Percentiles rank a stretch among this genome's conserved stretches.
Evolutionary conservation across 441 rosid species (phyloP).

Genomic region (Biscutella auriculata): DNA sequence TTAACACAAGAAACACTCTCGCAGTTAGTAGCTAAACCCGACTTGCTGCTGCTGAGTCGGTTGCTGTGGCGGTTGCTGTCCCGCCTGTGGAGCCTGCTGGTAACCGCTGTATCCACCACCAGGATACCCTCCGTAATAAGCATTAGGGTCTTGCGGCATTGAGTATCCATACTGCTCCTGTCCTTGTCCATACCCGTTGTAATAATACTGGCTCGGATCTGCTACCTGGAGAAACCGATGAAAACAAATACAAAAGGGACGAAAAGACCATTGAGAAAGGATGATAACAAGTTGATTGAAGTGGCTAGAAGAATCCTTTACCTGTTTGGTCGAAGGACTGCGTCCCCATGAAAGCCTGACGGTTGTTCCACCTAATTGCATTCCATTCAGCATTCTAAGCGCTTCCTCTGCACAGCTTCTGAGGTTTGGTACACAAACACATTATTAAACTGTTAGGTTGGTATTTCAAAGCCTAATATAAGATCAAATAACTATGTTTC

Average conservation of each 20-base stretch:
- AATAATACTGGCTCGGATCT: constrained; percentile 53
- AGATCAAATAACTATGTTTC: not conserved
- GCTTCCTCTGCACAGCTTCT: constrained; percentile 94
- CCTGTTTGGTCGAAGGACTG: constrained; percentile 82
- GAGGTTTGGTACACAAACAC: constrained; percentile 10
- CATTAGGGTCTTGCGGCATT: constrained; percentile 59
- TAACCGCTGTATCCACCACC: constrained; percentile 32
- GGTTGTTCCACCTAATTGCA: constrained; percentile 62
- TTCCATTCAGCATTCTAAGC: constrained; percentile 50
- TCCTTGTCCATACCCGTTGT: constrained; percentile 57
- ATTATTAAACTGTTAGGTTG: not conserved
- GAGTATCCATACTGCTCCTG: constrained; percentile 70
- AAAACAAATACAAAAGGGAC: too few relatives aligned
- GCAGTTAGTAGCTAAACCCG: constrained; percentile 37
- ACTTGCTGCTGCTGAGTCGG: constrained; percentile 51
- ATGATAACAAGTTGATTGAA: not conserved
- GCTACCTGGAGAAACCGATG: constrained; percentile 30
- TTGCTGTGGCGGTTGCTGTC: constrained; percentile 32
- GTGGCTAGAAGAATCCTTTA: not conserved
- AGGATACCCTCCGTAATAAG: constrained; percentile 69
- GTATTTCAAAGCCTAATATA: not conserved
- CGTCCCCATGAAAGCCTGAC: constrained; percentile 96
- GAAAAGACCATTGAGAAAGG: not conserved
- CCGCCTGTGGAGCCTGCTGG: constrained; percentile 49
- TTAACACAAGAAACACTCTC: constrained; percentile 9